phyloP scores from a whole-genome alignment of 441 rosid species.

The Bruguiera hainesii region DNA sequence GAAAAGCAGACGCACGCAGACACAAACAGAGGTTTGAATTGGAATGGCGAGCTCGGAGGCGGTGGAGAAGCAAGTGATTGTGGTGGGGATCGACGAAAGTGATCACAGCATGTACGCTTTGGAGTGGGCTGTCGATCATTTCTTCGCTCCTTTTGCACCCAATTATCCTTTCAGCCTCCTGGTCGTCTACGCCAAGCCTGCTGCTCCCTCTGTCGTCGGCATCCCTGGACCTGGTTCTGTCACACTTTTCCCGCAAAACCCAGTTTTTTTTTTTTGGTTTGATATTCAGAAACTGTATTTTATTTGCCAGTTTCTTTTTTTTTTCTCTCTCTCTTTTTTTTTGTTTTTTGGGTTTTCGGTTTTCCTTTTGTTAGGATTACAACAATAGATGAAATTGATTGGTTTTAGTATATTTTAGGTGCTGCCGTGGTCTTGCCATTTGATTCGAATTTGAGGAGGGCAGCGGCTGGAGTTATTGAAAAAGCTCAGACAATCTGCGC shows the following conservation, averaged over 20 bases:
- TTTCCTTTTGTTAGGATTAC: not conserved
- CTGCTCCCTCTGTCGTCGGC: slow-evolving; percentile 48
- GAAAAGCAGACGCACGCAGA: no score
- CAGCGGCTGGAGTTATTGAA: slow-evolving; percentile 55
- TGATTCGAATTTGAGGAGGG: slow-evolving; percentile 67
- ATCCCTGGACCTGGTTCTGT: slow-evolving; percentile 72
- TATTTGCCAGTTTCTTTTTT: not conserved
- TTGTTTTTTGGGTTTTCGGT: not conserved
- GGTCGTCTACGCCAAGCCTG: slow-evolving; percentile 69
- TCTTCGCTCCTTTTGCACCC: slow-evolving; percentile 50
- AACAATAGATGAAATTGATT: not conserved
- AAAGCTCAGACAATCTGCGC: slow-evolving; percentile 55
- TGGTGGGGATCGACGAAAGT: slow-evolving; percentile 78
- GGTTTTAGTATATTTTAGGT: slow-evolving; percentile 32
- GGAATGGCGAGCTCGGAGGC: not conserved
- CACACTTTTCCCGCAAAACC: not conserved
- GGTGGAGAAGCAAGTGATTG: slow-evolving; percentile 54
- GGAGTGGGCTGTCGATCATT: slow-evolving; percentile 76
- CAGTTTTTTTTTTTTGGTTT: not conserved
- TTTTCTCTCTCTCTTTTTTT: not conserved
- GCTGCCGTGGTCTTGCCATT: slow-evolving; percentile 66
- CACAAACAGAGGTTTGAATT: no score
- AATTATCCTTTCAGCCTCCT: slow-evolving; percentile 60
- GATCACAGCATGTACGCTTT: slow-evolving; percentile 77
- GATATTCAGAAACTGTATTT: not conserved